Evolutionary conservation across 768 basidiomycete genomes (phyloP).

Genomic region (Scleroderma bovista): DNA sequence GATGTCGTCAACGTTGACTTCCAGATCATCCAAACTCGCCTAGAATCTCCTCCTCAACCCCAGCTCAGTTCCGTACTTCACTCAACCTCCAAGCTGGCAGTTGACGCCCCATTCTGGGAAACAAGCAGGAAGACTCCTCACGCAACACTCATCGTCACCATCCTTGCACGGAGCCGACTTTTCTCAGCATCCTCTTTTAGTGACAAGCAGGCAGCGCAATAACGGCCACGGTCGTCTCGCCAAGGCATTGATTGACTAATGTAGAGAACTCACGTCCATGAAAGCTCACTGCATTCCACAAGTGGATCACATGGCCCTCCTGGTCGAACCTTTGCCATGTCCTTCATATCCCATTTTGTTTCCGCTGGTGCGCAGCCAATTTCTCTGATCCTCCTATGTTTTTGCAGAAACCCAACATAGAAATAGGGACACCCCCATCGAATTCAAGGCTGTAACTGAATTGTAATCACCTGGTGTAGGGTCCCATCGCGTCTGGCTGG

Average conservation of each 20-base stretch:
- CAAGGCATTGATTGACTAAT: constrained; percentile 70
- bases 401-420: constrained; percentile 66
- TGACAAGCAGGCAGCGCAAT: constrained; percentile 68
- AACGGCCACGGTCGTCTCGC: constrained; percentile 72
- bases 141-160: constrained; percentile 76
- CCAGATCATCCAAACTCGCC: constrained; percentile 84
- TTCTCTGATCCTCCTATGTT: constrained; percentile 3
- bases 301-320: constrained; percentile 71
- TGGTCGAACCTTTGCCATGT: constrained; percentile 81
- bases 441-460: constrained; percentile 12
- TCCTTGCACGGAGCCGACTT: constrained; percentile 92
- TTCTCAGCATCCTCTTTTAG: constrained; percentile 82
- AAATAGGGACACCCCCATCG: constrained; percentile 45
- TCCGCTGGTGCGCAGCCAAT: neutral
- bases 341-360: constrained; percentile 51
- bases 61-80: constrained; percentile 69
- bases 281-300: constrained; percentile 81
- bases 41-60: constrained; percentile 81
- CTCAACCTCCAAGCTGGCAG: constrained; percentile 41
- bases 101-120: constrained; percentile 16
- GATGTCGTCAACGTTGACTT: constrained; percentile 95
- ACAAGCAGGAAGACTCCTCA: constrained; percentile 45
- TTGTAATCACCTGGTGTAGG: constrained; percentile 38
- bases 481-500: constrained; percentile 82
- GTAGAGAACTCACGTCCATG: constrained; percentile 77